These are phyloP conservation scores for Hemileccinum rubropunctum DNA, from an alignment of 768 basidiomycete species.

Conservation along the genomic window DNA sequence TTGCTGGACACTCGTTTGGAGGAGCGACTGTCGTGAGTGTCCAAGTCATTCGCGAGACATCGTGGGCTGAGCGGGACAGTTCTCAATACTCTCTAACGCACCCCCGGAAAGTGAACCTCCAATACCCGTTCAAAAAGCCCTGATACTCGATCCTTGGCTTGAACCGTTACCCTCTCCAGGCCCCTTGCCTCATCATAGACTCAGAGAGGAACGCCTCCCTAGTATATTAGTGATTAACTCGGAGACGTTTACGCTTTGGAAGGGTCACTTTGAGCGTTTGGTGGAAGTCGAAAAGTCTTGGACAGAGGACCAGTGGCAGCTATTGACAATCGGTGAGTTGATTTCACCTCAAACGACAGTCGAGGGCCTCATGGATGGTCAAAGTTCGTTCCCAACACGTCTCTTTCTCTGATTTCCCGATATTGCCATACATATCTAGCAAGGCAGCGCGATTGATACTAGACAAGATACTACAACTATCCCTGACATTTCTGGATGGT, in stretches of 20 bases:
- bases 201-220: conserved; percentile 24
- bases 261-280: conserved; percentile 63
- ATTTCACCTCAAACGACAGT: neutral
- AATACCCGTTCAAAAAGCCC: conserved; percentile 54
- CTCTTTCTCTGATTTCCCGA: conserved; percentile 30
- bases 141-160: conserved; percentile 83
- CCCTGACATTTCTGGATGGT: conserved; percentile 24
- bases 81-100: conserved; percentile 53
- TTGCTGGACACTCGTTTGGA: conserved; percentile 58
- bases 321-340: conserved; percentile 50
- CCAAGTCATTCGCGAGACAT: neutral
- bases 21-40: conserved; percentile 49
- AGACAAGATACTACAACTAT: conserved; percentile 22
- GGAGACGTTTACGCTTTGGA: conserved; percentile 77
- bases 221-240: conserved; percentile 70
- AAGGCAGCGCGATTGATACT: conserved; percentile 19
- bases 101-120: conserved; percentile 39
- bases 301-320: conserved; percentile 42
- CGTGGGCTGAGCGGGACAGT: conserved; percentile 30
- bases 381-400: conserved; percentile 24
- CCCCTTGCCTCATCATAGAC: conserved; percentile 28
- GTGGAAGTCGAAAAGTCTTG: conserved; percentile 52
- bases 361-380: neutral
- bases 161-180: conserved; percentile 69
- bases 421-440: conserved; percentile 20